Evolutionary conservation across 2,329 filamentous ascomycete genomes (phyloP).

Genomic region (Fusarium verticillioides): DNA sequence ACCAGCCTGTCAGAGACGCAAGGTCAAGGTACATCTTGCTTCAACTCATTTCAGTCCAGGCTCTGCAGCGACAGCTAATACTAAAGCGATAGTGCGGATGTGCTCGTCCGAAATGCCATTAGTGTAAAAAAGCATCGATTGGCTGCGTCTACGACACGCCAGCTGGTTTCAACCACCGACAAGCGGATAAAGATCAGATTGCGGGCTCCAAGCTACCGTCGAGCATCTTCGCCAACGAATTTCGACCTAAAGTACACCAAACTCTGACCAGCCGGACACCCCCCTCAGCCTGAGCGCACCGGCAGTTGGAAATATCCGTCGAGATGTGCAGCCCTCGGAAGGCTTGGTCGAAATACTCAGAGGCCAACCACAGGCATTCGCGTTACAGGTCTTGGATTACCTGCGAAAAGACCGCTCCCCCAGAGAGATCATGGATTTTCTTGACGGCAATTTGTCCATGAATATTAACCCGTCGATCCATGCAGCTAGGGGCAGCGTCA

Average conservation of each 20-base stretch:
- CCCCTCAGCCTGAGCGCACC: no score
- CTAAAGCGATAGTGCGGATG: rapidly evolving
- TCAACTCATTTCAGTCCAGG: rapidly evolving
- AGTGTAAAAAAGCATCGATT: neutral
- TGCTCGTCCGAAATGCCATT: neutral
- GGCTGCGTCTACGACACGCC: neutral
- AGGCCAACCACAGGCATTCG: rapidly evolving
- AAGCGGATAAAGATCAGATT: neutral
- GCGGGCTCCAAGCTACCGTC: neutral
- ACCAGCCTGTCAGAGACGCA: neutral
- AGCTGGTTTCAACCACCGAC: rapidly evolving
- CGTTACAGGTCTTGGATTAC: neutral
- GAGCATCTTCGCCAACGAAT: rapidly evolving
- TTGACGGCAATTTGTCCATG: rapidly evolving
- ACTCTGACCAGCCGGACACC: neutral
- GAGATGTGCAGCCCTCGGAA: neutral
- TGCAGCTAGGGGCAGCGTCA: neutral
- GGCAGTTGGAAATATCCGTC: rapidly evolving
- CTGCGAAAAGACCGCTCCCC: neutral
- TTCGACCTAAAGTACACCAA: rapidly evolving
- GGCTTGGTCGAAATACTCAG: neutral
- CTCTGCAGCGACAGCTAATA: neutral
- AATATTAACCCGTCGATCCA: neutral
- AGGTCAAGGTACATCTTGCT: neutral
- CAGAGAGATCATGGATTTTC: rapidly evolving